Evolutionary conservation across 163 green algal genomes (phyloP).

Genomic region (Prototheca stagnorum): DNA sequence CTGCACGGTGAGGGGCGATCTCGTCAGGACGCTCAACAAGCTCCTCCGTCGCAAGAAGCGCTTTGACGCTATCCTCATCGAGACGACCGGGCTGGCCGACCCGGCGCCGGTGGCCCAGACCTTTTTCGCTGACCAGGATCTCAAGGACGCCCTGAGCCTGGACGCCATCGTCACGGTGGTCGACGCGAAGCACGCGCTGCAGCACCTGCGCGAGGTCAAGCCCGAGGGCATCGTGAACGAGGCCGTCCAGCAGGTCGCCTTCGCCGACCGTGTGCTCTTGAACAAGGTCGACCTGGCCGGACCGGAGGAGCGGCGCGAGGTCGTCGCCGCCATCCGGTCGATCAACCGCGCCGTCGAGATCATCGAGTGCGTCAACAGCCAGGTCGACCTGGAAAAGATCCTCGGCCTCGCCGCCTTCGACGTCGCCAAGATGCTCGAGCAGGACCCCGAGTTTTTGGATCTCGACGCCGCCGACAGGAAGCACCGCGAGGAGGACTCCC

Average conservation of each 20-base stretch:
- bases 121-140: conserved; percentile 56
- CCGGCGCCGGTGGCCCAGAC: conserved; percentile 81
- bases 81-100: conserved; percentile 91
- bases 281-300: conserved; percentile 89
- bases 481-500: conserved; percentile 4
- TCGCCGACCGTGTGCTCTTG: conserved; percentile 78
- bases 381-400: conserved; percentile 61
- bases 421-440: conserved; percentile 42
- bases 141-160: conserved; percentile 38
- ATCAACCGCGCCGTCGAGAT: conserved; percentile 22
- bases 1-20: conserved; percentile 86
- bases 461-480: neutral
- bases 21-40: conserved; percentile 70
- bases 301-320: conserved; percentile 41
- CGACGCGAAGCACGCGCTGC: conserved; percentile 69
- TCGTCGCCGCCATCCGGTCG: conserved; percentile 36
- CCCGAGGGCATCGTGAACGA: conserved; percentile 52
- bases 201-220: conserved; percentile 43
- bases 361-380: too few species aligned
- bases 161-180: conserved; percentile 89
- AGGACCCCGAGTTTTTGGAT: neutral
- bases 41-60: conserved; percentile 38
- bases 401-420: conserved; percentile 89
- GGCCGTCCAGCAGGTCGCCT: conserved; percentile 78
- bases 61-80: conserved; percentile 90